These are phyloP conservation scores for Colletotrichum navitas DNA, from an alignment of 2,329 filamentous ascomycete genomes.

Conservation along the genomic window DNA sequence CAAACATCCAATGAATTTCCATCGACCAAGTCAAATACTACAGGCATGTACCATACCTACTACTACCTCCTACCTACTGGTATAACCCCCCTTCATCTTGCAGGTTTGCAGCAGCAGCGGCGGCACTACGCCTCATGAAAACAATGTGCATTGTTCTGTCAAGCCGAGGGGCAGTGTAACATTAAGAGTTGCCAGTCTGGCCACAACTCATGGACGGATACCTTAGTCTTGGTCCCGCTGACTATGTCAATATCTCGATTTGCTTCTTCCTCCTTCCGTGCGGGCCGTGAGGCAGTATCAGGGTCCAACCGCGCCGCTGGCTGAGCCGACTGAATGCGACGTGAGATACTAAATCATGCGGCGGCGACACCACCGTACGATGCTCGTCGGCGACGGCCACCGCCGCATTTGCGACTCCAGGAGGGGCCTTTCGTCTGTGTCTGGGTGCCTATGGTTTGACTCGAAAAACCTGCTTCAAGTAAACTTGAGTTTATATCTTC, in stretches of 20 bases:
- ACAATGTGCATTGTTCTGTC: background rate
- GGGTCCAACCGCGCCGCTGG: conserved; percentile 2
- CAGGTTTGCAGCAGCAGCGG: background rate
- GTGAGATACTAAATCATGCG: background rate
- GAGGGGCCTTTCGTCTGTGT: conserved; percentile 6
- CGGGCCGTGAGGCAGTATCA: conserved; percentile 4
- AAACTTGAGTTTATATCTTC: background rate
- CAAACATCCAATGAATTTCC: background rate
- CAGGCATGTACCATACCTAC: no score
- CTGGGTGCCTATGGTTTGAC: background rate
- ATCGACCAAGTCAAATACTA: background rate
- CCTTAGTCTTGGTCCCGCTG: background rate
- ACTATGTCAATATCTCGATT: background rate
- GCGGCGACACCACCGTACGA: background rate
- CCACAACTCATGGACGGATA: background rate
- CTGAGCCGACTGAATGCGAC: conserved; percentile 20
- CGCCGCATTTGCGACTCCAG: conserved; percentile 25
- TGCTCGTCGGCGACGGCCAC: background rate
- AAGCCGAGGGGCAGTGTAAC: conserved; percentile 16
- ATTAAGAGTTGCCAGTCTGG: conserved; percentile 23
- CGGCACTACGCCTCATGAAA: background rate
- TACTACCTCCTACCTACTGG: background rate
- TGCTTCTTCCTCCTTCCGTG: conserved; percentile 1
- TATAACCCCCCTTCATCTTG: background rate
- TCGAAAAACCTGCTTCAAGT: background rate